Conservation (phyloP, 768 basidiomycete species). For the Panaeolus papilionaceus region DNA sequence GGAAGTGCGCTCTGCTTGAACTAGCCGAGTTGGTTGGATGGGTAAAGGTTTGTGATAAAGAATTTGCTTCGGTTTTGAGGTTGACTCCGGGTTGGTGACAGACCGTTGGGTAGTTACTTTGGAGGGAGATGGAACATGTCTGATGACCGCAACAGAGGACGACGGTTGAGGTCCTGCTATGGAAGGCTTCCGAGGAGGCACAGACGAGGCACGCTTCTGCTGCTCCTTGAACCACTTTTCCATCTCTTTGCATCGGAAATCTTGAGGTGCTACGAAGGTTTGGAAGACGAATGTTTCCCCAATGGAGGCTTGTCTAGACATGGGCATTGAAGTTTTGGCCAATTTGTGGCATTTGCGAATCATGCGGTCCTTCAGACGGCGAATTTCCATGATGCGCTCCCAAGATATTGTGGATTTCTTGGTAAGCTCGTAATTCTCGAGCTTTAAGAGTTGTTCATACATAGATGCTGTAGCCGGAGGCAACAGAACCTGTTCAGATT, state of each 20-base stretch:
- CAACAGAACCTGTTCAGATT: constrained; percentile 58
- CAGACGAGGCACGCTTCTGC: constrained; percentile 44
- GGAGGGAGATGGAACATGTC: constrained; percentile 25
- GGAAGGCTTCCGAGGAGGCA: constrained; percentile 34
- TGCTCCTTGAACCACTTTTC: constrained; percentile 76
- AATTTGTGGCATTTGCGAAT: constrained; percentile 78
- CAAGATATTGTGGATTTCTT: constrained; percentile 63
- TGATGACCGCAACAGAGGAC: constrained; percentile 23
- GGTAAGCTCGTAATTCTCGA: constrained; percentile 65
- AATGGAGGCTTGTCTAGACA: constrained; percentile 42
- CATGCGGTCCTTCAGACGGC: constrained; percentile 83
- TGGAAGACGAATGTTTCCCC: constrained; percentile 58
- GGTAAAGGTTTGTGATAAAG: constrained; percentile 28
- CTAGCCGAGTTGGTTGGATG: constrained; percentile 28
- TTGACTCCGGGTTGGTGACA: constrained; percentile 31
- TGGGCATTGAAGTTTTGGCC: constrained; percentile 46
- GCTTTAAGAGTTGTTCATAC: constrained; percentile 69
- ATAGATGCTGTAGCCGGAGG: constrained; percentile 70
- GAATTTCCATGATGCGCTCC: constrained; percentile 76
- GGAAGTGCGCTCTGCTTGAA: constrained; percentile 31
- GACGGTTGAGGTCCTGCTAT: constrained; percentile 22
- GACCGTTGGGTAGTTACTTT: constrained; percentile 31
- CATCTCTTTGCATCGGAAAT: constrained; percentile 81
- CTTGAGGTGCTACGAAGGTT: constrained; percentile 69
- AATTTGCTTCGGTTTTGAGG: constrained; percentile 24